phyloP scores from a whole-genome alignment of 2,329 filamentous ascomycete genomes.

The Cladosporium sp. region DNA sequence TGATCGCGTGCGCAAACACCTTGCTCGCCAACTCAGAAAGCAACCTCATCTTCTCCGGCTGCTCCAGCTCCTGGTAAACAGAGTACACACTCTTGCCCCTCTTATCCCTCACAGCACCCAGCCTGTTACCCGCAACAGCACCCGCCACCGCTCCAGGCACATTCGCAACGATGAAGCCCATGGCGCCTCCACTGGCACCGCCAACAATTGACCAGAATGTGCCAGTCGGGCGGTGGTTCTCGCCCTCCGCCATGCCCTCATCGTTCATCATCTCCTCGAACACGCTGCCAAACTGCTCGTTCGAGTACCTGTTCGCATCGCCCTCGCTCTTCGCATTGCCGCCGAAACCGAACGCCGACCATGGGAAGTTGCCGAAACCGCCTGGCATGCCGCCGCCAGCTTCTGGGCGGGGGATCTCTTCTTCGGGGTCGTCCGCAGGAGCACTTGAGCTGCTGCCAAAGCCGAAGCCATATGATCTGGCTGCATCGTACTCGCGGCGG shows the following conservation, averaged over 20 bases:
- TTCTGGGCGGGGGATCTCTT: conserved; percentile 48
- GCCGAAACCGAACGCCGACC: conserved; percentile 69
- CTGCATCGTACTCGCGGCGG: conserved; percentile 80
- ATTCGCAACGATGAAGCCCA: conserved; percentile 95
- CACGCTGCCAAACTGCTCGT: conserved; percentile 79
- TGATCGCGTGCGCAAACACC: conserved; percentile 79
- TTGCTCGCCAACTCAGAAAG: conserved; percentile 82
- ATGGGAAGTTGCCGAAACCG: conserved; percentile 71
- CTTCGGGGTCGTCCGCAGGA: conserved; percentile 49
- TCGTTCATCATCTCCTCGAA: conserved; percentile 58
- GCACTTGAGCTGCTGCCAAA: conserved; percentile 41
- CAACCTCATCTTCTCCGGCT: conserved; percentile 75
- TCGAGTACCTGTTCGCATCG: conserved; percentile 53
- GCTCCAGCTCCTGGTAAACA: conserved; percentile 86
- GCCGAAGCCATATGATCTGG: conserved; percentile 60
- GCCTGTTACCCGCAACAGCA: conserved; percentile 84
- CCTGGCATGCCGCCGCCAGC: conserved; percentile 39
- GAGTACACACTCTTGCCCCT: conserved; percentile 93
- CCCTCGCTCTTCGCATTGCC: conserved; percentile 48
- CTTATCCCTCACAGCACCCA: conserved; percentile 87
- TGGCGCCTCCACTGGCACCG: conserved; percentile 79
- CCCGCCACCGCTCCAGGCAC: conserved; percentile 86
- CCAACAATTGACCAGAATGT: conserved; percentile 88
- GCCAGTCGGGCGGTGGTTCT: conserved; percentile 60
- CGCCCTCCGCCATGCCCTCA: conserved; percentile 68